Evolutionary conservation across 441 rosid genomes (phyloP).

Genomic region (Populus trichocarpa): DNA sequence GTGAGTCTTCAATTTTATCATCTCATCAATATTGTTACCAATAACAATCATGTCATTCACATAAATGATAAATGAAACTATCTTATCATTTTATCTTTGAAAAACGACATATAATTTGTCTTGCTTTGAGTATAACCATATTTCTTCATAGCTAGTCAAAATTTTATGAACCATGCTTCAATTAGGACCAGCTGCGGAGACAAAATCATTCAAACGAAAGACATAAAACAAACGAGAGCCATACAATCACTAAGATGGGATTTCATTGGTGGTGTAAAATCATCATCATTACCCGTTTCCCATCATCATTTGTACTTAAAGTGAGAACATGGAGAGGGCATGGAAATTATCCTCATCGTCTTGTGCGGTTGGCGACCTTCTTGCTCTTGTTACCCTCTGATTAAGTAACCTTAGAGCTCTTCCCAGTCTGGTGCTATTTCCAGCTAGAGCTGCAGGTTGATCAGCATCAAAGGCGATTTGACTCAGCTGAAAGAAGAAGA

Average conservation of each 20-base stretch:
- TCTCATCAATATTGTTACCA: no score
- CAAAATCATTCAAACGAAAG: neutral
- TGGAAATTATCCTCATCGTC: slow-evolving; percentile 1
- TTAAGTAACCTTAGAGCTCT: slow-evolving; percentile 15
- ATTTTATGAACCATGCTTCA: no score
- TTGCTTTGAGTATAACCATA: no score
- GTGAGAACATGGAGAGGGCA: slow-evolving; percentile 15
- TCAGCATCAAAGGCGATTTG: slow-evolving; percentile 9
- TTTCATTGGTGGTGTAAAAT: neutral
- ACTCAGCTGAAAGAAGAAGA: slow-evolving; percentile 21
- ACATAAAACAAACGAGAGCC: neutral
- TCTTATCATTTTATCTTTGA: no score
- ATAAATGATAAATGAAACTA: no score
- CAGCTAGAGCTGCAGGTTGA: neutral
- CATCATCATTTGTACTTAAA: neutral
- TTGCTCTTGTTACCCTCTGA: slow-evolving; percentile 10
- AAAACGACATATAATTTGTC: no score
- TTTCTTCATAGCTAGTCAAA: no score
- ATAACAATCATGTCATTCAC: no score
- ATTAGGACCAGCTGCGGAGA: neutral
- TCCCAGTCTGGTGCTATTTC: slow-evolving; percentile 10
- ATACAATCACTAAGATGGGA: neutral
- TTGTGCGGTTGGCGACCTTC: slow-evolving; percentile 4
- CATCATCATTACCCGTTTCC: neutral
- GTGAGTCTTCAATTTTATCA: no score